These are phyloP conservation scores for Mucor indicus DNA, from an alignment of 371 early-diverging fungal species.

Conservation along the genomic window DNA sequence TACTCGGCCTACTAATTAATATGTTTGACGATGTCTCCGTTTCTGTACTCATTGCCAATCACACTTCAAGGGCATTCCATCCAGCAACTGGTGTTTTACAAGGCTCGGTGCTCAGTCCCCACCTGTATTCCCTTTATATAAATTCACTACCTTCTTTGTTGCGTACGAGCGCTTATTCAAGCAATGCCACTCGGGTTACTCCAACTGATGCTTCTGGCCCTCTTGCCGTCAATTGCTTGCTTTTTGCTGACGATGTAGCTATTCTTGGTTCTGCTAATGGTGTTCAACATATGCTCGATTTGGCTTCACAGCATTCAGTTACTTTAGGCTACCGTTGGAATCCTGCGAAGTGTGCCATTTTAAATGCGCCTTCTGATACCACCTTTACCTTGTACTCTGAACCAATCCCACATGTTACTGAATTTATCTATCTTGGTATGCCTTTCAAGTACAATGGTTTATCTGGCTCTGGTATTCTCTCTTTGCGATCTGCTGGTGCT, in stretches of 20 bases:
- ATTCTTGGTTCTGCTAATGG: constrained; percentile 13
- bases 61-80: constrained; percentile 7
- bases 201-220: neutral
- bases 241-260: constrained; percentile 33
- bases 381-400: constrained; percentile 5
- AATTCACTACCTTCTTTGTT: constrained; percentile 14
- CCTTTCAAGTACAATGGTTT: constrained; percentile 1
- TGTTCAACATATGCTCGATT: constrained; percentile 12
- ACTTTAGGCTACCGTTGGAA: constrained; percentile 26
- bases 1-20: constrained; percentile 6
- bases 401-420: constrained; percentile 2
- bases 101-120: constrained; percentile 25
- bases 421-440: constrained; percentile 16
- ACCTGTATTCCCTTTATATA: constrained; percentile 27
- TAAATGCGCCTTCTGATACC: constrained; percentile 1
- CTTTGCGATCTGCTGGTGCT: neutral
- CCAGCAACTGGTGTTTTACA: constrained; percentile 26
- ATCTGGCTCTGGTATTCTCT: neutral
- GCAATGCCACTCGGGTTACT: neutral
- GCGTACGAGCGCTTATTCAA: neutral
- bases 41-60: constrained; percentile 8
- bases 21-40: constrained; percentile 19
- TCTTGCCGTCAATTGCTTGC: constrained; percentile 9
- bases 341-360: constrained; percentile 24
- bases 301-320: constrained; percentile 11